A percentile compares a stretch with the other conserved stretches of the same genome.
Conservation (phyloP, 2,329 filamentous ascomycete genomes). For the Ophioceras dolichostomum region DNA sequence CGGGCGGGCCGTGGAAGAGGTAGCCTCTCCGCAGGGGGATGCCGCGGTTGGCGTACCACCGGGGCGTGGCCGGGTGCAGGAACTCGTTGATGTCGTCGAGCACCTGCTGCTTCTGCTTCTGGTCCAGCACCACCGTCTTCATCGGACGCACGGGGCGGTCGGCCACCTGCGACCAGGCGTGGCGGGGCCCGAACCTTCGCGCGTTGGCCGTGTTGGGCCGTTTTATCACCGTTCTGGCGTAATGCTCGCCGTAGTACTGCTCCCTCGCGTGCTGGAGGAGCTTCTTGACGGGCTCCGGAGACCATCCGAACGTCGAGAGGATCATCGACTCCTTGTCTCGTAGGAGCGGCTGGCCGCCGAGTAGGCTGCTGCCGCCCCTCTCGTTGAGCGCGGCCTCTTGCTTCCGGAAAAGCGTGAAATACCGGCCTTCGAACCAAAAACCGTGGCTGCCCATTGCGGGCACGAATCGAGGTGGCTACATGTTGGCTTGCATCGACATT, state of each 20-base stretch:
- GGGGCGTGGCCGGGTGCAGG: slow-evolving; percentile 54
- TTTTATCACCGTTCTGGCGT: slow-evolving; percentile 46
- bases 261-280: slow-evolving; percentile 41
- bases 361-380: slow-evolving; percentile 14
- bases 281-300: slow-evolving; percentile 36
- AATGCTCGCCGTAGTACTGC: slow-evolving; percentile 36
- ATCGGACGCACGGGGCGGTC: slow-evolving; percentile 58
- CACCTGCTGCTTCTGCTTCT: slow-evolving; percentile 51
- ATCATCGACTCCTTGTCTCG: slow-evolving; percentile 34
- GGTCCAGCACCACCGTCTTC: slow-evolving; percentile 62
- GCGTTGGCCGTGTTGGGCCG: slow-evolving; percentile 33
- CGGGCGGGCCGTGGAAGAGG: slow-evolving; percentile 64
- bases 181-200: slow-evolving; percentile 28
- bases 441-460: slow-evolving; percentile 39
- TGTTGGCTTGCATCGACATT: neutral
- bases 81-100: slow-evolving; percentile 68
- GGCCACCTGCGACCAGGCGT: slow-evolving; percentile 43
- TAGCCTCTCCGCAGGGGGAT: slow-evolving; percentile 70
- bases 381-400: slow-evolving; percentile 28
- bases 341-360: slow-evolving; percentile 24
- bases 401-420: slow-evolving; percentile 34
- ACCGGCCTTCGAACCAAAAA: slow-evolving; percentile 41
- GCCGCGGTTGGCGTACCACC: slow-evolving; percentile 64
- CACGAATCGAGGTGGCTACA: slow-evolving; percentile 35
- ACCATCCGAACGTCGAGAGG: slow-evolving; percentile 42